Conservation (phyloP, 306 rosid species). For the Coriaria nepalensis region DNA sequence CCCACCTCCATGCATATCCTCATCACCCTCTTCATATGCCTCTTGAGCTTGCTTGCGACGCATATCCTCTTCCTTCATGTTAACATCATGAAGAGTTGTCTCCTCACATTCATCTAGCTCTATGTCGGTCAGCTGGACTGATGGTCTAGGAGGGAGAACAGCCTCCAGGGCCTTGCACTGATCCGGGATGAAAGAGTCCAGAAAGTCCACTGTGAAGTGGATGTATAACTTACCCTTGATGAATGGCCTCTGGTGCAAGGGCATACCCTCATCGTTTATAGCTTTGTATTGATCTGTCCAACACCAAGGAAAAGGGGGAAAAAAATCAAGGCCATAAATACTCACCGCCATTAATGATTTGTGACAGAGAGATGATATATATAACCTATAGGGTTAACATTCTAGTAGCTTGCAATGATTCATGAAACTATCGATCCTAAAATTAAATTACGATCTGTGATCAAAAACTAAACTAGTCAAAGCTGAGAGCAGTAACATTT, state of each 20-base stretch:
- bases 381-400: no score
- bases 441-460: no score
- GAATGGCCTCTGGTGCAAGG: constrained; percentile 81
- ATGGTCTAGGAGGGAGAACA: constrained; percentile 50
- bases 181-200: constrained; percentile 50
- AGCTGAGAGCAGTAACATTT: no score
- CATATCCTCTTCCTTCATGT: constrained; percentile 63
- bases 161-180: constrained; percentile 59
- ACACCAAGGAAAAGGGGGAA: not conserved
- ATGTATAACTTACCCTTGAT: constrained; percentile 87
- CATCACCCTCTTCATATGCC: constrained; percentile 84
- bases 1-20: constrained; percentile 75
- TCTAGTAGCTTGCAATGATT: no score
- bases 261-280: constrained; percentile 92
- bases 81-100: constrained; percentile 85
- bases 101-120: constrained; percentile 94
- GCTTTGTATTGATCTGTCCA: constrained; percentile 52
- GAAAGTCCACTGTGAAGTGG: constrained; percentile 80
- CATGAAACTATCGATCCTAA: no score
- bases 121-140: constrained; percentile 72
- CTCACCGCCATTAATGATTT: no score
- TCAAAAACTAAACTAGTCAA: no score
- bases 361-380: no score
- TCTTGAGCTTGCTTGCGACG: constrained; percentile 68
- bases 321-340: no score